Evolutionary conservation across 2,329 filamentous ascomycete species (phyloP), one percentile per base, ranked within the genome.

Genomic region (Lizonia empirigonia): DNA sequence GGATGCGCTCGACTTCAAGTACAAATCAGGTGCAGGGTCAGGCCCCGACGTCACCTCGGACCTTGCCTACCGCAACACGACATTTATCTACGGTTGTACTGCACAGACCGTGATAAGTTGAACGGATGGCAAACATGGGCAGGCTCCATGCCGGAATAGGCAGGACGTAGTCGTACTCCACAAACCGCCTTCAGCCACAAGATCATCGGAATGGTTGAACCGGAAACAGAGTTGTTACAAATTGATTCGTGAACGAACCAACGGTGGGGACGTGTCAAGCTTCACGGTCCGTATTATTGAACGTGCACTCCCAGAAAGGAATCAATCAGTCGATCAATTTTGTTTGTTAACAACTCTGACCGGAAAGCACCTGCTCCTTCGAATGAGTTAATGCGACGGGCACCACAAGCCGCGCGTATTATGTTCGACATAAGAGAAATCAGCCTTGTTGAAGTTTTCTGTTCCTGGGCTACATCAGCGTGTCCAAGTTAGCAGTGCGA

Each of bases 91-190:
- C 34, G 22, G 36, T 35, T 34, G 39, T 34, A 39, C 19, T 39
- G 40, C 39, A 55, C 36, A 41, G 44, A 44, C 45, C 19, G 33
- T 56, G 53, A 49, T 53, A 36, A 50, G 33, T 52, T 26, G 38
- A 32, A 13, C 24, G 5, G 24, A 46, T 36, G 35, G 22, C 35
- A 26, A 22, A 30, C 37, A 40, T 29, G 42, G 27, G 33, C 30
- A 22, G 38, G 49, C 53, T 42, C 51, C 50, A 60, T 47, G 32
- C 59, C 55, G n/a, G 15, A 49, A 51, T 58, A 62, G 61, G 59
- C 55, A 64, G 60, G 61, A 47, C 35, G 44, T 36, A 45, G 23
- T 45, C 27, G 44, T 44, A 44, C 42, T 47, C 49, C 37, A 47
- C 24, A 52, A 34, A 33, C 33, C 16, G 30, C 22, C n/a, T 26